Conservation (phyloP, 495 filamentous ascomycete genomes). For the Gamarada debralockiae region DNA sequence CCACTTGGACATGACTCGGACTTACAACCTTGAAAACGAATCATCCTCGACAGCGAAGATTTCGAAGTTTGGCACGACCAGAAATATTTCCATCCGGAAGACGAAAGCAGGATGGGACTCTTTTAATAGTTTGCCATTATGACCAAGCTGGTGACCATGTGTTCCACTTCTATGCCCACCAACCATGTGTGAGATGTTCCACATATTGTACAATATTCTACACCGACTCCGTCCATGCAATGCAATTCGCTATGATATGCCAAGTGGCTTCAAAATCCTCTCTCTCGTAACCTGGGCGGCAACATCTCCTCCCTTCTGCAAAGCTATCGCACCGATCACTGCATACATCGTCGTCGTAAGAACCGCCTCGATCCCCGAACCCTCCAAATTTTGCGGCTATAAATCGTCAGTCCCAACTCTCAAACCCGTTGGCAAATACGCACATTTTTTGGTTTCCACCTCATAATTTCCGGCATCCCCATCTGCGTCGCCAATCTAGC, state of each 20-base stretch:
- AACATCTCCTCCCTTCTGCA: conserved; percentile 77
- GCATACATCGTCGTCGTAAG: conserved; percentile 75
- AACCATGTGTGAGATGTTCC: neutral
- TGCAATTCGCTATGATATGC: conserved; percentile 20
- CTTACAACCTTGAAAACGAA: neutral
- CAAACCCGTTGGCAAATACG: conserved; percentile 19
- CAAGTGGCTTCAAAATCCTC: conserved; percentile 57
- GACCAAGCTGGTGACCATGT: neutral
- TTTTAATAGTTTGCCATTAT: neutral
- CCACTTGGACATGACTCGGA: conserved; percentile 1
- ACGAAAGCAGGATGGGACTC: neutral
- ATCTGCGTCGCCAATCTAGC: conserved; percentile 63
- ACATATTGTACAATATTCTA: conserved; percentile 25
- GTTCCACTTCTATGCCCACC: neutral
- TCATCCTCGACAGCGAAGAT: neutral
- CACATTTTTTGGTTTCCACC: conserved; percentile 87
- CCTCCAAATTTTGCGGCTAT: conserved; percentile 66
- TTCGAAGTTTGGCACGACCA: neutral
- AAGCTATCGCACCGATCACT: conserved; percentile 79
- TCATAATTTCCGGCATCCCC: conserved; percentile 65
- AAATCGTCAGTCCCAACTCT: conserved; percentile 5
- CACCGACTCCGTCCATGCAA: neutral
- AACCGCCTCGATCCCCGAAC: conserved; percentile 69
- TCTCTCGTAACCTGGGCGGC: conserved; percentile 73
- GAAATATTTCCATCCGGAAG: neutral